These are phyloP conservation scores for Talaromyces nanjingensis DNA, from an alignment of 495 filamentous ascomycete genomes.

Conservation along the genomic window DNA sequence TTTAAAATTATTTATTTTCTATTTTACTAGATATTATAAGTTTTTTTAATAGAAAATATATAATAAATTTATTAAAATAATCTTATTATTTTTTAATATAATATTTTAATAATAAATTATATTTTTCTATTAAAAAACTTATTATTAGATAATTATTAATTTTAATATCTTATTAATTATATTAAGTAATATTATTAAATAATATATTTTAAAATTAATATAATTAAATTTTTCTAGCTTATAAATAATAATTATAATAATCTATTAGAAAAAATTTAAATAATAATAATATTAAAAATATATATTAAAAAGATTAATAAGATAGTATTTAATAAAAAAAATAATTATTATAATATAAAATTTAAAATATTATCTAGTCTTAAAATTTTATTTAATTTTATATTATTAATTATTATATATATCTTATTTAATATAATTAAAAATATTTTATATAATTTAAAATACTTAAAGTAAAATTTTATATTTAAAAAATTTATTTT, in stretches of 20 bases:
- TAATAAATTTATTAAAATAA: constrained; percentile 8
- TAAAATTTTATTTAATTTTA: constrained; percentile 6
- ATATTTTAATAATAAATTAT: constrained; percentile 6
- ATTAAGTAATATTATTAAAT: constrained; percentile 11
- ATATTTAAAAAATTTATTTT: too few relatives aligned
- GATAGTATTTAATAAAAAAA: constrained; percentile 12
- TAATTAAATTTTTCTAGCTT: constrained; percentile 9
- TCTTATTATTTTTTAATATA: constrained; percentile 9
- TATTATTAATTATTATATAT: constrained; percentile 14
- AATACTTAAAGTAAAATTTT: not conserved
- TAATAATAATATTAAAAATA: constrained; percentile 15
- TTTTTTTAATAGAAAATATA: constrained; percentile 8
- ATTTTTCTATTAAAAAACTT: constrained; percentile 9
- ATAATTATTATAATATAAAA: not conserved
- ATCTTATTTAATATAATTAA: constrained; percentile 9
- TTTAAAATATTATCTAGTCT: constrained; percentile 5
- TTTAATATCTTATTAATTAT: constrained; percentile 5
- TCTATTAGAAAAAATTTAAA: constrained; percentile 8
- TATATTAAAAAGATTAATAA: constrained; percentile 7
- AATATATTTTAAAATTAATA: constrained; percentile 5
- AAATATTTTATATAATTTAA: constrained; percentile 10
- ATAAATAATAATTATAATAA: constrained; percentile 11
- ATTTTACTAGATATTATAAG: not conserved
- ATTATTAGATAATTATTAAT: constrained; percentile 8
- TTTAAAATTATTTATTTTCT: not conserved